A percentile compares a stretch with the other conserved stretches of the same genome.
Evolutionary conservation across 176 grass and related monocot species (phyloP).

Genomic region (Phyllostachys edulis): DNA sequence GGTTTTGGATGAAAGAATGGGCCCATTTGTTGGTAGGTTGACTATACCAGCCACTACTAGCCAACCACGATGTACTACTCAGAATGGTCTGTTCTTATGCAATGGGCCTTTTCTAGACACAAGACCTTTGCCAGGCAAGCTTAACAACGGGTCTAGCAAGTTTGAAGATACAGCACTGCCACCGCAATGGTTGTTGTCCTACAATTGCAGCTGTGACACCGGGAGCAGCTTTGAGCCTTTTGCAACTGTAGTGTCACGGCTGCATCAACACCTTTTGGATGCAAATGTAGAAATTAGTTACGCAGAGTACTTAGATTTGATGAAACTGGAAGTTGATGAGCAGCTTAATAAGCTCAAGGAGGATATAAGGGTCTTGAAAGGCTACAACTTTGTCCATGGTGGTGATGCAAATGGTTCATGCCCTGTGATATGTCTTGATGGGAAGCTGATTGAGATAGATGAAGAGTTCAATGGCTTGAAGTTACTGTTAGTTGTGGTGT

Average conservation of each 20-base stretch:
- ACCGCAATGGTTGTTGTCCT: neutral
- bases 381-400: neutral
- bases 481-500: slow-evolving; percentile 52
- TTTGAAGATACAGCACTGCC: neutral
- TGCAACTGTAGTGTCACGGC: slow-evolving; percentile 26
- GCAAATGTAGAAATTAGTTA: slow-evolving; percentile 35
- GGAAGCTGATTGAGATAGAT: slow-evolving; percentile 50
- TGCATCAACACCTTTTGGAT: slow-evolving; percentile 42
- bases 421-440: neutral
- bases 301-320: slow-evolving; percentile 44
- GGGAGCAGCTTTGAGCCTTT: slow-evolving; percentile 26
- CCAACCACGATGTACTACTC: slow-evolving; percentile 23
- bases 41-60: neutral
- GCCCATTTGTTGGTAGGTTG: slow-evolving; percentile 25
- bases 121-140: neutral
- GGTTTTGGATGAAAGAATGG: slow-evolving; percentile 46
- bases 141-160: neutral
- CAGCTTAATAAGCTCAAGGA: slow-evolving; percentile 59
- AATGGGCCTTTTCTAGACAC: neutral
- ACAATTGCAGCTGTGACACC: slow-evolving; percentile 9
- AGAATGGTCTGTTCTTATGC: slow-evolving; percentile 10
- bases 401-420: slow-evolving; percentile 13
- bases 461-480: slow-evolving; percentile 58
- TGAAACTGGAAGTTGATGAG: slow-evolving; percentile 50
- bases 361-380: slow-evolving; percentile 47